Base-by-base conservation (phyloP, 306 rosid genomes). In the Prunus mongolica region DNA sequence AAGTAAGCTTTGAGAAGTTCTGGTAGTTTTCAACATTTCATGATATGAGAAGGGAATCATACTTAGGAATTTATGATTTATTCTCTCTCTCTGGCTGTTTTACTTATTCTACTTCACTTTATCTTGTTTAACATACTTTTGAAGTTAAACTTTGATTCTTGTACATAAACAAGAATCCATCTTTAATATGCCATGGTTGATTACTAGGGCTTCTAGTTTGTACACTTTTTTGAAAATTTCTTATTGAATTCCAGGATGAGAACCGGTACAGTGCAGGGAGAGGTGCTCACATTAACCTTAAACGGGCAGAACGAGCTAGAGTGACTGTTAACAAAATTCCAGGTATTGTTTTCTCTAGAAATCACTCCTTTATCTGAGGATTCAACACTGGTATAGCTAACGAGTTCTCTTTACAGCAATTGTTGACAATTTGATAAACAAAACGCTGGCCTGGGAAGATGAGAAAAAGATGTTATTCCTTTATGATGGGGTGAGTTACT, bases 231-330 rank as follows among this genome's bases (percentile, higher is more conserved):
- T 18, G 1, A 57, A 64, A 2, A 57, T 28, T 44, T 75, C 15
- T 65, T 13, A 19, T 58, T 79, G 66, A 69, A 74, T 85, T 79
- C 72, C 96, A 95, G 97, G 99, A 95, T 78, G 82, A 88, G 46
- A 95, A 85, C 73, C 87, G 97, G 41, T 95, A 90, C 83, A 95
- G 69, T 86, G 96, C 97, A 41, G 97, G 99, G 65, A 80, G 97
- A 84, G 98, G 99, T 22, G 94, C 86, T 71, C 99, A 95, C 80
- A 88, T 92, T 72, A 95, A 90, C 82, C 97, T 95, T 57, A 95
- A 95, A 79, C 99, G 93, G 25, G 99, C 99, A 63, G 99, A 95
- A 82, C 91, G 93, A 65, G 99, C 97, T 65, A 84, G 97, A 80
- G 88, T 95, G 74, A 78, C 93, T 34, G 78, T 95, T 28, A 88